These are phyloP conservation scores for Volvox africanus DNA, from an alignment of 139 green algal genomes.

Conservation along the genomic window DNA sequence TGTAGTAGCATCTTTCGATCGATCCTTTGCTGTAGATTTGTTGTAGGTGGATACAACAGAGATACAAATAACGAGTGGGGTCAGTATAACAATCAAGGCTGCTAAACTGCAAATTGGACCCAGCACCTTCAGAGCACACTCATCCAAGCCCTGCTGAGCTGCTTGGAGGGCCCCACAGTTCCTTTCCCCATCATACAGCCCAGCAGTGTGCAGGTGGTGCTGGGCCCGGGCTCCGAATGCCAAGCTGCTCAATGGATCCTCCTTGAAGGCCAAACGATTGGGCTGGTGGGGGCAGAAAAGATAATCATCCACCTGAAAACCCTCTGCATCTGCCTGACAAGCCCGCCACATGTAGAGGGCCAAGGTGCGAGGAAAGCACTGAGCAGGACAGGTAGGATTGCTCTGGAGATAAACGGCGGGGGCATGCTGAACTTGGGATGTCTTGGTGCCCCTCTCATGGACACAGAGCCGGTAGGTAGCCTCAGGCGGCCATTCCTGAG, in stretches of 20 bases:
- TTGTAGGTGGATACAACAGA: no score
- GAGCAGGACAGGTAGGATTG: background rate
- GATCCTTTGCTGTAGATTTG: no score
- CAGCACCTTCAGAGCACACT: background rate
- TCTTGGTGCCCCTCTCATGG: background rate
- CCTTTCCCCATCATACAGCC: background rate
- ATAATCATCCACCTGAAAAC: background rate
- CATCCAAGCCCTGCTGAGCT: background rate
- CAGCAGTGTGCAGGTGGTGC: background rate
- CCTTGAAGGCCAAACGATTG: background rate
- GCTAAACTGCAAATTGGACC: background rate
- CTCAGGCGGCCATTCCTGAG: no score
- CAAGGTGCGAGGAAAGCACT: background rate
- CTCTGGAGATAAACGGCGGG: background rate
- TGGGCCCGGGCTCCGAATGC: background rate
- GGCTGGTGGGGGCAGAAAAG: background rate
- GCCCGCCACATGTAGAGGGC: background rate
- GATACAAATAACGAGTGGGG: no score
- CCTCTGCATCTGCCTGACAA: background rate
- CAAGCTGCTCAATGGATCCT: background rate
- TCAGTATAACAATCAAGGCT: background rate
- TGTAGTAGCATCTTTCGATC: no score
- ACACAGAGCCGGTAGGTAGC: background rate
- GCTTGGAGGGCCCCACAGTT: background rate
- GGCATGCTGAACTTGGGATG: background rate